These are phyloP conservation scores for Colletotrichum spaethianum DNA, from an alignment of 2,329 filamentous ascomycete species.

Conservation along the genomic window DNA sequence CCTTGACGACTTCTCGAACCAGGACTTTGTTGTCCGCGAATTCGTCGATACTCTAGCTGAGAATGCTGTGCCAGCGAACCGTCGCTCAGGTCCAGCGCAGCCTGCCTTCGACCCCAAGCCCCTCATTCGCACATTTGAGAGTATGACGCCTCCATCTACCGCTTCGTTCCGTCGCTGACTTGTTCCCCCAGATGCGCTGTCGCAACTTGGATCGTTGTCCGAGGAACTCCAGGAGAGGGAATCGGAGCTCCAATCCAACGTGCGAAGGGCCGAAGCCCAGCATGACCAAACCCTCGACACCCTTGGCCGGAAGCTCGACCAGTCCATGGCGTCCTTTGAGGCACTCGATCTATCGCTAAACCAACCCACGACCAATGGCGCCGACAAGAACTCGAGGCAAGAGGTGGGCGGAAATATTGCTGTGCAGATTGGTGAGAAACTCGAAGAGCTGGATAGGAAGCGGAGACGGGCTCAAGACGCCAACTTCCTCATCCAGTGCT, in stretches of 20 bases:
- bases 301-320: constrained; percentile 88
- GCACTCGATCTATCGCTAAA: constrained; percentile 88
- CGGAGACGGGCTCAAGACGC: constrained; percentile 91
- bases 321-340: constrained; percentile 93
- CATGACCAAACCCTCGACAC: constrained; percentile 93
- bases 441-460: constrained; percentile 96
- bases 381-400: constrained; percentile 61
- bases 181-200: constrained; percentile 67
- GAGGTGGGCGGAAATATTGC: constrained; percentile 86
- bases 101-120: constrained; percentile 93
- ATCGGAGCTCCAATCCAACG: constrained; percentile 90
- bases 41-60: constrained; percentile 96
- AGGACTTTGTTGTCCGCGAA: constrained; percentile 98
- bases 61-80: constrained; percentile 81
- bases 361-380: constrained; percentile 55
- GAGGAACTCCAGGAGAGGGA: constrained; percentile 92
- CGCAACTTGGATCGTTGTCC: constrained; percentile 77
- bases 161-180: constrained; percentile 45
- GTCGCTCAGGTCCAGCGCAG: constrained; percentile 79
- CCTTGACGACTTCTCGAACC: constrained; percentile 88
- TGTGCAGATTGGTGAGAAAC: constrained; percentile 92
- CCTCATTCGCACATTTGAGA: constrained; percentile 94
- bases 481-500: constrained; percentile 95
- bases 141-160: constrained; percentile 54
- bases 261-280: constrained; percentile 90